Base-by-base conservation (phyloP, 2,329 filamentous ascomycete genomes). In the Colletotrichum horii region DNA sequence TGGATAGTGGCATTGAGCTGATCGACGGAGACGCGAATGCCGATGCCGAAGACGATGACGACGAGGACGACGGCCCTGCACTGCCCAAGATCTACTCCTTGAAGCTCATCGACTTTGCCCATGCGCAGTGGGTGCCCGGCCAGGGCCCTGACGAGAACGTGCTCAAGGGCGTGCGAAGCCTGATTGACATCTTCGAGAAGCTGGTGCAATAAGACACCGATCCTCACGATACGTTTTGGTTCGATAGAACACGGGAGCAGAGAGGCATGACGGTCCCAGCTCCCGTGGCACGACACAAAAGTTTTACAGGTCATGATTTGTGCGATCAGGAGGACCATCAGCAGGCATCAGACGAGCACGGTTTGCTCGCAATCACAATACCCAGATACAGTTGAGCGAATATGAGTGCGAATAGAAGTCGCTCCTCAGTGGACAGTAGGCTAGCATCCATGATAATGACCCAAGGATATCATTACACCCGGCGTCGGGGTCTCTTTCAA, bases 41-140 rank as follows among this genome's bases (percentile, higher is more conserved):
- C 26, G 62, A 38, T 19, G 62, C 36, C 12, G 73, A 60, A 52
- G 55, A 52, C 43, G 43, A 52, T 12, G 43, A 69, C 28, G 58
- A 85, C 0, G 82, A 83, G 2, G 84, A 87, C 1, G 87, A 88
- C 3, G 88, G 61, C 87, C 90, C 67, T 32, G 76, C 79, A 19
- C 76, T 87, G 14, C 94, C 94, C 0, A 93, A 93, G 79, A 91
- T 98, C 58, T 95, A 94, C 80, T 90, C 92, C 15, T 89, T 98
- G 66, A 97, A 96, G 82, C 89, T 99, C 77, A 99, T 99, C 79
- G 97, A 99, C 83, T 99, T 99, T 88, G 97, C 97, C 2, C 97
- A 99, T 84, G 97, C 97, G 14, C 86, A 88, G 66, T 98, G 94
- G 93, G 94, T 92, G 2, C 94, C 95, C 0, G 95, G 95, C 2